Evolutionary conservation across 208 protist genomes (phyloP).

Genomic region (Trypanosoma mega): DNA sequence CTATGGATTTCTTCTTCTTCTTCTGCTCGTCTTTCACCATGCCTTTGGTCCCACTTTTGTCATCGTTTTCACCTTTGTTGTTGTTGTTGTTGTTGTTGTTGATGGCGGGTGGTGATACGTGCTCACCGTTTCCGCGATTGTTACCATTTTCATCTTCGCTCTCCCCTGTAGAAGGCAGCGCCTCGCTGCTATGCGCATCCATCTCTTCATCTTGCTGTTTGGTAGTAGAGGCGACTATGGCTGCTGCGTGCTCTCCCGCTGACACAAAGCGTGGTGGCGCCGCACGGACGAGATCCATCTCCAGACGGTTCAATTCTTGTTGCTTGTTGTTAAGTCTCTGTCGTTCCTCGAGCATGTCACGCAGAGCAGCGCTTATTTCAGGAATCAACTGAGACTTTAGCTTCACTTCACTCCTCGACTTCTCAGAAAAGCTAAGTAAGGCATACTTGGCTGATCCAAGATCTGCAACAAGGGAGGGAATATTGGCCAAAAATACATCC

Average conservation of each 20-base stretch:
- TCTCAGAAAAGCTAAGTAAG: slow-evolving; percentile 65
- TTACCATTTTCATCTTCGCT: too few relatives aligned
- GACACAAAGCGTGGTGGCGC: slow-evolving; percentile 42
- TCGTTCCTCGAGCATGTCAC: slow-evolving; percentile 24
- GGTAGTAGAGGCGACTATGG: too few relatives aligned
- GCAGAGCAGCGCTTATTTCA: slow-evolving; percentile 47
- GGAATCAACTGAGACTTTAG: slow-evolving; percentile 62
- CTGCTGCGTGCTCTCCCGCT: neutral
- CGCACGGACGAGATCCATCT: slow-evolving; percentile 44
- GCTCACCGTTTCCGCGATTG: too few relatives aligned
- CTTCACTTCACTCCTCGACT: slow-evolving; percentile 65
- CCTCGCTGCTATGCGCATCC: too few relatives aligned
- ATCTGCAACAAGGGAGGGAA: slow-evolving; percentile 51
- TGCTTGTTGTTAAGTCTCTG: slow-evolving; percentile 27
- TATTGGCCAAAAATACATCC: slow-evolving; percentile 68
- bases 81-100: too few relatives aligned
- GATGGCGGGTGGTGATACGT: too few relatives aligned
- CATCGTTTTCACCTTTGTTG: too few relatives aligned
- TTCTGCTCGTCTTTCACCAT: neutral
- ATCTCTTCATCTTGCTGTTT: too few relatives aligned
- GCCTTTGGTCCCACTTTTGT: neutral
- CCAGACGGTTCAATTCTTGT: slow-evolving; percentile 37
- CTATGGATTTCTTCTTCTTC: neutral
- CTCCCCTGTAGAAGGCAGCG: too few relatives aligned
- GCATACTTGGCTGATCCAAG: slow-evolving; percentile 71